Evolutionary conservation across 352 stramenopile genomes (phyloP), one percentile per base, ranked within the genome.

Genomic region (Phytopythium ostracodes): DNA sequence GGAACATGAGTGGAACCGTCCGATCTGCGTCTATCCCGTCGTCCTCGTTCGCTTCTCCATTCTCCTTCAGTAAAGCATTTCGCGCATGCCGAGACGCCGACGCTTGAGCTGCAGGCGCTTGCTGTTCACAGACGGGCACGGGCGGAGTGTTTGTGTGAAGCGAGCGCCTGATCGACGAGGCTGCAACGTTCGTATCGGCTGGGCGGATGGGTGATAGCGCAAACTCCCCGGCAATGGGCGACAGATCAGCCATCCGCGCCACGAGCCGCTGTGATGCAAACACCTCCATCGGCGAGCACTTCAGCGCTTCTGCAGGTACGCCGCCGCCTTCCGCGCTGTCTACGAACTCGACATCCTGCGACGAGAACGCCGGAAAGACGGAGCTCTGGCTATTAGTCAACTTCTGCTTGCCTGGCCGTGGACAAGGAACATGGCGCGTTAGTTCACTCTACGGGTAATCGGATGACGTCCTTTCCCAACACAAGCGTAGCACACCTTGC

Each of bases 301-400:
- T 18, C 35, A 0, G 20, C n/a, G 4, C 22, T 10, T 57, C 31
- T 17, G 25, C 49, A 4, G 12, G 47, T 24, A 15, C 9, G 3
- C 20, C 46, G n/a, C 46, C 49, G 27, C 29, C 50, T 46, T 35
- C 44, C 59, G 8, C 43, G 65, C 35, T 25, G 57, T 43, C 11
- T 57, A 44, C 7, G 46, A 20, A 27, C 33, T 40, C 66, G 12
- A 90, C 73, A 56, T 93, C 84, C 53, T 85, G 72, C n/a, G 76
- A 77, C 22, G 60, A 76, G 60, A 90, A 91, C 9, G 67, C 67
- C 14, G 81, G 79, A 46, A 93, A 91, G 53, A 74, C 66, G 22
- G 65, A 79, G 33, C 70, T 65, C 43, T 64, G 64, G 12, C 62
- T 71, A 59, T 17, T 63, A 46, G 25, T 46, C 20, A 10, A 33